Conservation (phyloP, 73 alveolate genomes). For the Blepharisma japonicum region DNA sequence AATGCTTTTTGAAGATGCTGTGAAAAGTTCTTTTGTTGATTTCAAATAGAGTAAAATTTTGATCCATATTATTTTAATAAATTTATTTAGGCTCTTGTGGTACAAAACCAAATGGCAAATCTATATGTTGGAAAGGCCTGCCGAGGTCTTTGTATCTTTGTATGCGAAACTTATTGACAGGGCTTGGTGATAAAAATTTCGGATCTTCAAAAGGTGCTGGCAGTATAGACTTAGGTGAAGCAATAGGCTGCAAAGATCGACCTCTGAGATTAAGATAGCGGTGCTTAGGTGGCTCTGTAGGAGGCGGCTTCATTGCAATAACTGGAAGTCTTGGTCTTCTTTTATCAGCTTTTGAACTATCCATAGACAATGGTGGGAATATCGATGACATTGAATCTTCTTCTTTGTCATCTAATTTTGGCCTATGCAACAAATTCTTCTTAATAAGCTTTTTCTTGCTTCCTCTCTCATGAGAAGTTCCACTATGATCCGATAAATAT, state of each 20-base stretch:
- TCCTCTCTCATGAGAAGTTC: not conserved
- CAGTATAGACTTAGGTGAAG: not conserved
- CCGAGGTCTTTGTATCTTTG: constrained; percentile 9
- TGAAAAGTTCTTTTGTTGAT: no score
- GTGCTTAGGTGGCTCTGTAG: constrained; percentile 3
- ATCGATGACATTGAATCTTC: constrained; percentile 19
- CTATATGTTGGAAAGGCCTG: not conserved
- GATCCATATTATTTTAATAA: no score
- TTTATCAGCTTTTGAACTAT: not conserved
- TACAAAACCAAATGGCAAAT: no score
- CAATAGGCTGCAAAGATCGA: constrained; percentile 17
- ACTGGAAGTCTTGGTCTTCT: constrained; percentile 18
- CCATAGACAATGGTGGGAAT: constrained; percentile 10
- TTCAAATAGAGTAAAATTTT: no score
- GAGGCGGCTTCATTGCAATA: not conserved
- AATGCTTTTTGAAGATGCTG: no score
- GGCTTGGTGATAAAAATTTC: not conserved
- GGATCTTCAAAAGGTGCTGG: not conserved
- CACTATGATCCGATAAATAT: constrained; percentile 1
- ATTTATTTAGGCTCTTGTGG: no score
- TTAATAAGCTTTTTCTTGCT: not conserved
- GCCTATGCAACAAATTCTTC: not conserved
- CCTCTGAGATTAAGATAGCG: not conserved
- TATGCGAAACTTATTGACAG: constrained; percentile 8
- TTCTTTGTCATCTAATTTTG: constrained; percentile 10